Evolutionary conservation across 1,139 yeast genomes (phyloP), one percentile per base, ranked within the genome.

Genomic region (Candida sp.): DNA sequence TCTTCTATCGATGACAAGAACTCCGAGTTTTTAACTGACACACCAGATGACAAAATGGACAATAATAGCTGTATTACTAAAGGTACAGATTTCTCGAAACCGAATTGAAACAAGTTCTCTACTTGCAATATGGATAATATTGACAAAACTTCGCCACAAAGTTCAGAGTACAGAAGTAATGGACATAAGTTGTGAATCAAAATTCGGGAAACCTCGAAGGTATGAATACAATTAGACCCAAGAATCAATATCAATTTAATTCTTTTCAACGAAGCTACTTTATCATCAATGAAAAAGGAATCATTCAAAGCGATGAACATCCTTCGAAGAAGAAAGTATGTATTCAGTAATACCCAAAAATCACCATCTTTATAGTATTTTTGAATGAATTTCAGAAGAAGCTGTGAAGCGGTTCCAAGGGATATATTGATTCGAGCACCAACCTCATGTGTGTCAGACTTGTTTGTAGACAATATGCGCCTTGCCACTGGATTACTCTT

Each of bases 251-350:
- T 49, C 2, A 73, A 49, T 42, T 75, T 75, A 11, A 81, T 45
- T 44, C 61, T 68, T 46, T 82, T 62, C 6, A 80, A 38, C 19
- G 52, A 45, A 2, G 58, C 19, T 2, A 54, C 22, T 38, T 51
- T 61, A 29, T 66, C 66, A 2, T 61, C 57, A 4, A 40, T 27
- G n/a, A 61, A 47, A 0, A 53, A 35, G 0, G 69, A 47, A 0
- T 48, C 35, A 0, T 59, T 53, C 3, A 76, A 44, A 7, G 53
- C 46, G 2, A 61, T 42, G 1, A 73, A 50, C 2, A 74, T 35
- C 19, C 70, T 60, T 19, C 75, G 60, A 1, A 66, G 36, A 4
- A 79, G 40, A 51, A 78, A 78, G 45, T 69, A 70, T 3, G 70
- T 52, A 5, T 53, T 53, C 6, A 57, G 50, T 0, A 60, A 45